Evolutionary conservation across 2,329 filamentous ascomycete genomes (phyloP).

Genomic region (Exophiala alcalophila): DNA sequence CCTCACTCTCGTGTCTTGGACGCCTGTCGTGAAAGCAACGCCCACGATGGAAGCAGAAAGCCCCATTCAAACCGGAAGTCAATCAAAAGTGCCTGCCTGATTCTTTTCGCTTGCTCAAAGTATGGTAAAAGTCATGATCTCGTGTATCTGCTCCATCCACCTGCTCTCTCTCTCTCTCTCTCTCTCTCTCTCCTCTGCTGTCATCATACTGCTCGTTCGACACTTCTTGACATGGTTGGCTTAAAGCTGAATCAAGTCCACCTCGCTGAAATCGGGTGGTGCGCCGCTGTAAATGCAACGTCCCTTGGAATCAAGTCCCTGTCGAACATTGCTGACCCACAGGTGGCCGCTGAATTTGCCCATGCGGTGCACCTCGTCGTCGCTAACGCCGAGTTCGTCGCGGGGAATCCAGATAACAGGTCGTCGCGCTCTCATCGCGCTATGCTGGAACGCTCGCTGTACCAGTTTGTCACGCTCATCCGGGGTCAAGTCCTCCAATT

Average conservation of each 20-base stretch:
- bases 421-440: slow-evolving; percentile 75
- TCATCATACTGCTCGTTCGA: no score
- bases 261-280: slow-evolving; percentile 84
- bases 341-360: slow-evolving; percentile 69
- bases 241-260: slow-evolving; percentile 78
- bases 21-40: no score
- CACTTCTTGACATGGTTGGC: no score
- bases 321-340: slow-evolving; percentile 93
- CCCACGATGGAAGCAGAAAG: no score
- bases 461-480: slow-evolving; percentile 84
- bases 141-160: no score
- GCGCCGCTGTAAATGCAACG: slow-evolving; percentile 80
- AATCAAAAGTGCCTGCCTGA: no score
- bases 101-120: no score
- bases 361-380: slow-evolving; percentile 83
- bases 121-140: no score
- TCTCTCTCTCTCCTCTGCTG: no score
- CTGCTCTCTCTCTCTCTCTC: no score
- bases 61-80: no score
- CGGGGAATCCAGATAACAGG: slow-evolving; percentile 92
- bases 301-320: slow-evolving; percentile 77
- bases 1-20: no score
- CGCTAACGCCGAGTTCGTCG: slow-evolving; percentile 84
- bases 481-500: slow-evolving; percentile 89
- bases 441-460: slow-evolving; percentile 85